A percentile compares a stretch with the other conserved stretches of the same genome.
phyloP scores from a whole-genome alignment of 2,329 filamentous ascomycete genomes.

The Monosporascus sp. region DNA sequence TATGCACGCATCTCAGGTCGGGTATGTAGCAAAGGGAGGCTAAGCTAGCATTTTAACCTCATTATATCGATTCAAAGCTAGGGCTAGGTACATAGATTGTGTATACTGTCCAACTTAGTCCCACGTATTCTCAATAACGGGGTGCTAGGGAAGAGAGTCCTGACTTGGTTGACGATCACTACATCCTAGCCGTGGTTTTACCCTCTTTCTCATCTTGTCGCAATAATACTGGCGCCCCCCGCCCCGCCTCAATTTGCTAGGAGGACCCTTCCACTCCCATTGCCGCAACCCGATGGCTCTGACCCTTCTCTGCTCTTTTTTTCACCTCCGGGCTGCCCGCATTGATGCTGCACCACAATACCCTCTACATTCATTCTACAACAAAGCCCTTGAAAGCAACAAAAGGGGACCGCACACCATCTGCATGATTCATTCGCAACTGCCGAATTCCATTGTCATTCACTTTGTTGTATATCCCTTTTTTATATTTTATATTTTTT shows the following conservation, averaged over 20 bases:
- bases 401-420: background rate
- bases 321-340: background rate
- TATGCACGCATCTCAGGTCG: too few species aligned
- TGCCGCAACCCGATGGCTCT: background rate
- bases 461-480: background rate
- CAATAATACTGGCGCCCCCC: background rate
- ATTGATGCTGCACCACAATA: background rate
- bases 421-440: background rate
- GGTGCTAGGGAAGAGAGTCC: background rate
- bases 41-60: too few species aligned
- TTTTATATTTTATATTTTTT: background rate
- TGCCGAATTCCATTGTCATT: background rate
- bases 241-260: background rate
- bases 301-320: background rate
- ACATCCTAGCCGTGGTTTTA: background rate
- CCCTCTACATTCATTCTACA: background rate
- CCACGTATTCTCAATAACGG: background rate
- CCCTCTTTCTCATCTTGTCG: background rate
- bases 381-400: background rate
- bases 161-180: background rate
- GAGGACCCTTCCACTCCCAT: background rate
- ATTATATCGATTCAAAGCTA: too few species aligned
- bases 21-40: too few species aligned
- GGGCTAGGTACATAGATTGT: too few species aligned
- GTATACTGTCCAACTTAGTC: too few species aligned